Conservation (phyloP, 2,329 filamentous ascomycete species). For the Clarireedia monteithiana region DNA sequence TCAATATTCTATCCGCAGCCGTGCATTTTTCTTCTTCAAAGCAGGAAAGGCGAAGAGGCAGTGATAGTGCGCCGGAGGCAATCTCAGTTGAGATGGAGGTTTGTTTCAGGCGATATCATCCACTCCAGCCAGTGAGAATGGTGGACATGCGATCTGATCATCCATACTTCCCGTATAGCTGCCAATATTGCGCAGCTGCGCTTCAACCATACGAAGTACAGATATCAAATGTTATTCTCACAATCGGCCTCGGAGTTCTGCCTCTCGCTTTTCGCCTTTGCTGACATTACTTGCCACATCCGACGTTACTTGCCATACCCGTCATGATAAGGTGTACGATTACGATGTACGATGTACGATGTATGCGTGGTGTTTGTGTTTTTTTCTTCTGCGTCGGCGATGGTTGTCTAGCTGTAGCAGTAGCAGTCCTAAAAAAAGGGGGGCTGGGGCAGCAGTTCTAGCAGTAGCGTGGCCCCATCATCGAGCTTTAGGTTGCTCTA, state of each 20-base stretch:
- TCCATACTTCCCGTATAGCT: no score
- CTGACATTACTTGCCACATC: not conserved
- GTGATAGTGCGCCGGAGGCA: not conserved
- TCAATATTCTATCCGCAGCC: not conserved
- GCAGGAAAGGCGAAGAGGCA: not conserved
- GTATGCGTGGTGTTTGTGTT: not conserved
- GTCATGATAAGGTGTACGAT: not conserved
- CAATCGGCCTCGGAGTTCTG: not conserved
- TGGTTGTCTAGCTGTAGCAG: no score
- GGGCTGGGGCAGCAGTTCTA: no score
- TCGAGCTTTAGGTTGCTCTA: not conserved
- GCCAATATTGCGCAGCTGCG: not conserved
- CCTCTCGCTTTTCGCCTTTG: not conserved
- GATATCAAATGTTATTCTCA: no score
- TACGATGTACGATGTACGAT: not conserved
- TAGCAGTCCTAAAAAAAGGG: no score
- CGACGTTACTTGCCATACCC: not conserved
- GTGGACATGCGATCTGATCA: not conserved
- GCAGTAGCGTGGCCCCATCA: no score
- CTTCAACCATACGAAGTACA: no score
- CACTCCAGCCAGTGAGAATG: not conserved
- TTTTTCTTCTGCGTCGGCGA: not conserved
- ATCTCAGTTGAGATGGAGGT: not conserved
- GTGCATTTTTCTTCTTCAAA: no score
- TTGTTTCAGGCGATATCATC: slow-evolving; percentile 7